These are phyloP conservation scores for Aureobasidium sp. DNA, from an alignment of 2,329 filamentous ascomycete genomes.

Conservation along the genomic window DNA sequence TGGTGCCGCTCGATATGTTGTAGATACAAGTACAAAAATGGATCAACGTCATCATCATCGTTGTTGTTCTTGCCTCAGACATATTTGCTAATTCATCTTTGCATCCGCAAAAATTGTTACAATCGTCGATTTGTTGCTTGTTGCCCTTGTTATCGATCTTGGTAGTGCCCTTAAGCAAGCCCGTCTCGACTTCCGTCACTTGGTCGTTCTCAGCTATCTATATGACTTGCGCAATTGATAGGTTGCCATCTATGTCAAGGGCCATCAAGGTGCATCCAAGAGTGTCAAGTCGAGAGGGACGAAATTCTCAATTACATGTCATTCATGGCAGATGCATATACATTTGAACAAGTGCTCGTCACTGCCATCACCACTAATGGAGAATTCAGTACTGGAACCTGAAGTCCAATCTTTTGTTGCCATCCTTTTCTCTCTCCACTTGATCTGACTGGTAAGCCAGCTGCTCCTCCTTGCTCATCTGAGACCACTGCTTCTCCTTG, in stretches of 20 bases:
- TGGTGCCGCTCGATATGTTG: background rate
- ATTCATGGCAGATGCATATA: background rate
- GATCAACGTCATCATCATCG: constrained; percentile 50
- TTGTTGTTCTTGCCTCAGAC: constrained; percentile 55
- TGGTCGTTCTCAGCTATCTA: no score
- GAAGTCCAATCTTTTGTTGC: constrained; percentile 16
- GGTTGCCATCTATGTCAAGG: no score
- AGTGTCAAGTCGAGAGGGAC: no score
- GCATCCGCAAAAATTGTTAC: constrained; percentile 46
- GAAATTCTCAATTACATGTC: background rate
- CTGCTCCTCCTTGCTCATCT: constrained; percentile 41
- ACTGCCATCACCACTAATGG: no score
- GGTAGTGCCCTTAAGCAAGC: constrained; percentile 54
- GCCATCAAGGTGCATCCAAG: no score
- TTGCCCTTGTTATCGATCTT: constrained; percentile 52
- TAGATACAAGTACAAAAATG: background rate
- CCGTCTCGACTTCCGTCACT: constrained; percentile 57
- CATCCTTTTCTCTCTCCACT: constrained; percentile 8
- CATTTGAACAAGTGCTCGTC: no score
- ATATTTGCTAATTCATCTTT: constrained; percentile 48
- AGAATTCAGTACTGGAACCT: constrained; percentile 10
- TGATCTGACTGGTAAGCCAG: constrained; percentile 41
- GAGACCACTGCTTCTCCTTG: constrained; percentile 42
- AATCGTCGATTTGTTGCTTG: constrained; percentile 36
- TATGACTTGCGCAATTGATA: no score